Percentiles rank a stretch among this genome's conserved stretches.
Conservation (phyloP, 2,329 filamentous ascomycete species). For the Hypoxylon sp. region DNA sequence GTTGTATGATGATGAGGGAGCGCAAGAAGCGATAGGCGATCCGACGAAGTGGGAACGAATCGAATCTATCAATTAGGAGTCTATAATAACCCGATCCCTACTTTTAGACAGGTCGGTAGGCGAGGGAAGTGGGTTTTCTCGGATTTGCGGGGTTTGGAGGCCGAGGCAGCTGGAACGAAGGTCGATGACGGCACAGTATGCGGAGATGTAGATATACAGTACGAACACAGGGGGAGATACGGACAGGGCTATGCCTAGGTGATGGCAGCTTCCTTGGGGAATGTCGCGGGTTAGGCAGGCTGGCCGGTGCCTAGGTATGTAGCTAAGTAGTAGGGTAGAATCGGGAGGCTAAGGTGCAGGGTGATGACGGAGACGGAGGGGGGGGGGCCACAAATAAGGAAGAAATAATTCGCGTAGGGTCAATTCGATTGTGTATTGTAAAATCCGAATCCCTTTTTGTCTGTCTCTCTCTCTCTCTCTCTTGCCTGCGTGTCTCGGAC, state of each 20-base stretch:
- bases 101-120: conserved; percentile 36
- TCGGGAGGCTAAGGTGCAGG: conserved; percentile 22
- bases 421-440: conserved; percentile 28
- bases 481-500: conserved; percentile 25
- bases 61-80: conserved; percentile 40
- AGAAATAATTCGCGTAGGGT: conserved; percentile 24
- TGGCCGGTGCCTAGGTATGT: conserved; percentile 16
- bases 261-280: conserved; percentile 13
- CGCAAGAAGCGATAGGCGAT: conserved; percentile 35
- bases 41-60: conserved; percentile 41
- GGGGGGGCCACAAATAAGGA: conserved; percentile 22
- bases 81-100: conserved; percentile 39
- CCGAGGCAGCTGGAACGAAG: conserved; percentile 37
- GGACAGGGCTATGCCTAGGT: conserved; percentile 18
- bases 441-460: conserved; percentile 4
- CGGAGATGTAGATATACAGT: conserved; percentile 22
- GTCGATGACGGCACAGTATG: conserved; percentile 33
- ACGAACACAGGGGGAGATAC: conserved; percentile 17
- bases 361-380: conserved; percentile 22
- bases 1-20: conserved; percentile 46
- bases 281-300: conserved; percentile 15
- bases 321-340: conserved; percentile 22
- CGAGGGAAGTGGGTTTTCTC: conserved; percentile 41
- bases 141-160: conserved; percentile 44
- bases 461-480: not conserved